Conservation (phyloP, 1,284 basidiomycete genomes). For the Abortiporus biennis region DNA sequence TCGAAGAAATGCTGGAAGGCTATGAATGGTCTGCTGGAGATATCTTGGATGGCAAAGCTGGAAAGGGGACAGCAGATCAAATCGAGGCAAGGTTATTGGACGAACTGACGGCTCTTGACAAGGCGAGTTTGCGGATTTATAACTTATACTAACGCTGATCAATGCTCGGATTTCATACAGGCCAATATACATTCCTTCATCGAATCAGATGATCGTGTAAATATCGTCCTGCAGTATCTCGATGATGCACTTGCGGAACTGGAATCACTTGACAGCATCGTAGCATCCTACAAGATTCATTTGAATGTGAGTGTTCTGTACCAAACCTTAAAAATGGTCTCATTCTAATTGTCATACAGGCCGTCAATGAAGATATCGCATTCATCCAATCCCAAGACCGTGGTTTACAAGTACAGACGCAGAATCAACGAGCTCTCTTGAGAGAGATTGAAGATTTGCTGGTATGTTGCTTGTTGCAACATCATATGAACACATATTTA, state of each 20-base stretch:
- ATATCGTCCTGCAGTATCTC: constrained; percentile 81
- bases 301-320: constrained; percentile 61
- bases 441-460: constrained; percentile 81
- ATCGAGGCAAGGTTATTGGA: constrained; percentile 84
- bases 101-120: constrained; percentile 87
- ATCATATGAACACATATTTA: neutral
- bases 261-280: constrained; percentile 80
- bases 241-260: constrained; percentile 84
- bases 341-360: constrained; percentile 39
- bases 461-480: constrained; percentile 34
- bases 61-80: constrained; percentile 75
- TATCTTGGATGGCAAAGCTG: constrained; percentile 53
- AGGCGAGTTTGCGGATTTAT: constrained; percentile 40
- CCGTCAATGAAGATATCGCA: constrained; percentile 90
- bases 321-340: neutral
- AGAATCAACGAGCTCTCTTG: constrained; percentile 86
- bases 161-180: constrained; percentile 59
- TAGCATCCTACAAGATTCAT: constrained; percentile 92
- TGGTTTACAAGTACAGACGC: constrained; percentile 95
- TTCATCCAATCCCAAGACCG: constrained; percentile 97
- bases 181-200: constrained; percentile 97
- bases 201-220: constrained; percentile 86
- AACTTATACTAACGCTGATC: constrained; percentile 58
- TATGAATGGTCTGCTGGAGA: constrained; percentile 90
- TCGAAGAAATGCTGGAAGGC: constrained; percentile 98